Percentiles rank a stretch among this genome's conserved stretches.
These are phyloP conservation scores for Megacollybia marginata DNA, from an alignment of 768 basidiomycete species.

Conservation along the genomic window DNA sequence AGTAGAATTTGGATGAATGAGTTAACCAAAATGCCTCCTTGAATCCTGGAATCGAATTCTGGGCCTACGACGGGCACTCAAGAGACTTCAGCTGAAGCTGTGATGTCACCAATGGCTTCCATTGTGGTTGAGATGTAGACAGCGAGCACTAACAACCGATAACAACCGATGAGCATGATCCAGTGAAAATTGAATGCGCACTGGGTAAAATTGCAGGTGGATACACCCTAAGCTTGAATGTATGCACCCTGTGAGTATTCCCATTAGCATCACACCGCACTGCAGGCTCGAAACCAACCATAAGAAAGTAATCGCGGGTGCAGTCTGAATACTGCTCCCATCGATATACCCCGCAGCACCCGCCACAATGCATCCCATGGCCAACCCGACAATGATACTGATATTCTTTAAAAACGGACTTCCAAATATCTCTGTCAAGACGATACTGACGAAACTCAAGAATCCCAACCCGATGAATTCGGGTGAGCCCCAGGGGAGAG, in stretches of 20 bases:
- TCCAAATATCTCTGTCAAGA: constrained; percentile 77
- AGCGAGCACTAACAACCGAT: background rate
- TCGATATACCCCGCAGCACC: constrained; percentile 77
- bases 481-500: constrained; percentile 76
- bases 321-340: constrained; percentile 49
- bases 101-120: constrained; percentile 84
- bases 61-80: constrained; percentile 63
- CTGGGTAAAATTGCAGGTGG: constrained; percentile 50
- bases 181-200: no score
- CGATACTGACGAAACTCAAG: constrained; percentile 69
- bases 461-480: constrained; percentile 86
- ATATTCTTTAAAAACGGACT: constrained; percentile 81
- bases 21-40: constrained; percentile 68
- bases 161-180: background rate
- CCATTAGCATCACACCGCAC: background rate
- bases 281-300: constrained; percentile 34
- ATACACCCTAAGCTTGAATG: constrained; percentile 72
- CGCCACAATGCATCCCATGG: constrained; percentile 75
- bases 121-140: constrained; percentile 58
- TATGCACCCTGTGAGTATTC: constrained; percentile 45
- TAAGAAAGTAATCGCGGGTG: constrained; percentile 76
- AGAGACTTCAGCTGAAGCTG: constrained; percentile 78
- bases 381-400: constrained; percentile 67
- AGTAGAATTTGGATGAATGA: background rate
- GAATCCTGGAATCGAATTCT: constrained; percentile 76